Conservation (phyloP, 1,139 yeast genomes). For the Arxiozyma slooffiae region DNA sequence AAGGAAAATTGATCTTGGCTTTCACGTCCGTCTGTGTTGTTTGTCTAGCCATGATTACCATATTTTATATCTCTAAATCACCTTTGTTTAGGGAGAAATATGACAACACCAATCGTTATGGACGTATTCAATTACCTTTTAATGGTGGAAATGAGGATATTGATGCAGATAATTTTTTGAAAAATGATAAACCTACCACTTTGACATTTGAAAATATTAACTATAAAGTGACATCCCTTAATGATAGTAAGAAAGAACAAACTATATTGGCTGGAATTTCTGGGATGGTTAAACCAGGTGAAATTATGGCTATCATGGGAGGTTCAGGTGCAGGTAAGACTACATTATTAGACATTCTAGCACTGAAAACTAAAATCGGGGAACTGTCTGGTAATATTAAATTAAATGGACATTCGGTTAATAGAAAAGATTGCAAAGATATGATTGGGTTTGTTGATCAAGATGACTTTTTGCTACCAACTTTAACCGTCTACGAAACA, state of each 20-base stretch:
- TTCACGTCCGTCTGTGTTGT: conserved; percentile 32
- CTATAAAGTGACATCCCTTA: conserved; percentile 40
- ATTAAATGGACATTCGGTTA: conserved; percentile 54
- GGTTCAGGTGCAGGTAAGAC: conserved; percentile 99
- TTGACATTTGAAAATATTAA: conserved; percentile 65
- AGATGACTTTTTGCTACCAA: conserved; percentile 83
- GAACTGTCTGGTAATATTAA: conserved; percentile 50
- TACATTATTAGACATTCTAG: conserved; percentile 79
- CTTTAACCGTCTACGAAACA: conserved; percentile 86
- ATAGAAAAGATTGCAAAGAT: conserved; percentile 44
- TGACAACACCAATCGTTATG: background rate
- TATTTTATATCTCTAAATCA: conserved; percentile 49
- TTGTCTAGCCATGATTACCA: conserved; percentile 29
- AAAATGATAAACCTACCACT: conserved; percentile 58
- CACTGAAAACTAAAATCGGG: conserved; percentile 80
- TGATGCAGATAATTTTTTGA: conserved; percentile 39
- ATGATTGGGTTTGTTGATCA: conserved; percentile 95
- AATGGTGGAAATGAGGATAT: conserved; percentile 18
- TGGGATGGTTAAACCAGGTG: conserved; percentile 78
- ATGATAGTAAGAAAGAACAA: conserved; percentile 33
- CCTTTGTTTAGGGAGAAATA: conserved; percentile 43
- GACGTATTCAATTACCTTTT: conserved; percentile 3
- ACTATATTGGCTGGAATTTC: conserved; percentile 51
- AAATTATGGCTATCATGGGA: conserved; percentile 92
- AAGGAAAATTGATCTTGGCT: conserved; percentile 39